These are phyloP conservation scores for Babesia microti DNA, from an alignment of 169 alveolate species.

Conservation along the genomic window DNA sequence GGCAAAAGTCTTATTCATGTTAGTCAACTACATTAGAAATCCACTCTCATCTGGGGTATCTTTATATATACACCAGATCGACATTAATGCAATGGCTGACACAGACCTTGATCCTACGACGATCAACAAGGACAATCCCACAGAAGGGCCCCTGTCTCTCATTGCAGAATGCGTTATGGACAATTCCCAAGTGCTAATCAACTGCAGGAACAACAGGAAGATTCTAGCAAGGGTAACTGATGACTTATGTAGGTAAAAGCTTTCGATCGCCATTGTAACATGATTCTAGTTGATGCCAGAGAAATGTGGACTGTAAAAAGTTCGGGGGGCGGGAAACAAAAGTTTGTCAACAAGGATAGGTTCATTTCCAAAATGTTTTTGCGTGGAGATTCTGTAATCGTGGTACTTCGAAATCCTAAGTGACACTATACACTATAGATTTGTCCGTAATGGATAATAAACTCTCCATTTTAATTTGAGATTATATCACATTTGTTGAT, in stretches of 20 bases:
- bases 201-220: conserved; percentile 94
- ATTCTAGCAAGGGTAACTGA: conserved; percentile 85
- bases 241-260: conserved; percentile 71
- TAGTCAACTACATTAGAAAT: conserved; percentile 3
- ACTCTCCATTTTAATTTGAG: no score
- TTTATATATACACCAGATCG: no score
- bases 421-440: no score
- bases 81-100: not conserved
- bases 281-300: conserved; percentile 90
- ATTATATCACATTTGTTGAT: no score
- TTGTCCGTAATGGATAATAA: no score
- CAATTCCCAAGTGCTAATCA: conserved; percentile 87
- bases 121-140: conserved; percentile 76
- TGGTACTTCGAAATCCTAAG: conserved; percentile 89
- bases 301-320: conserved; percentile 91
- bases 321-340: conserved; percentile 77
- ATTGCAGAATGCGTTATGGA: conserved; percentile 88
- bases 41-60: conserved; percentile 24
- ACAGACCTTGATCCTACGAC: conserved; percentile 6
- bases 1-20: conserved; percentile 60
- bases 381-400: conserved; percentile 93
- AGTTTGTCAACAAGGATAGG: conserved; percentile 85
- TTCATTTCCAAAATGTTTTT: conserved; percentile 87
- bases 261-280: conserved; percentile 94
- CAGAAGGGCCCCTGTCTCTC: conserved; percentile 91